Evolutionary conservation across 2,329 filamentous ascomycete genomes (phyloP).

Genomic region (Sordariomycetes sp.): DNA sequence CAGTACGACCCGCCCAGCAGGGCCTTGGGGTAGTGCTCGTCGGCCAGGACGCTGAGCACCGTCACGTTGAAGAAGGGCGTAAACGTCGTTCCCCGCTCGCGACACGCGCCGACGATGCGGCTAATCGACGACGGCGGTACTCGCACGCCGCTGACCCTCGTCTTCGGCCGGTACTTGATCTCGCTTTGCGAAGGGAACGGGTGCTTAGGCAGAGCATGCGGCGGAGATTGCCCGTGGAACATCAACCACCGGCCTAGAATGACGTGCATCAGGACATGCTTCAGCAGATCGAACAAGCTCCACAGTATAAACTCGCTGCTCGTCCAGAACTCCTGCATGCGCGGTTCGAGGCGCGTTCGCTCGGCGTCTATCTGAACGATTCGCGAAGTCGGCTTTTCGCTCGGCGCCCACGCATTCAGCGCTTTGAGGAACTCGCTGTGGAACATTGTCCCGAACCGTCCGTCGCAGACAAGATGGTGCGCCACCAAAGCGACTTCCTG

Average conservation of each 20-base stretch:
- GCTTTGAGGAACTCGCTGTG: conserved; percentile 1
- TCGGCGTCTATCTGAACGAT: background rate
- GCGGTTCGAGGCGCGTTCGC: background rate
- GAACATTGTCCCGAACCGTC: background rate
- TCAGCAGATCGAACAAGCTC: background rate
- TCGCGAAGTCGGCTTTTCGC: background rate
- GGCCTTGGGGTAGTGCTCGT: conserved; percentile 12
- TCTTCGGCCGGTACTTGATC: background rate
- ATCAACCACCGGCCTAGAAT: background rate
- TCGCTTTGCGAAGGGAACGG: background rate
- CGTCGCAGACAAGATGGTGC: background rate
- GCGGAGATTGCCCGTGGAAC: background rate
- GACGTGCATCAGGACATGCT: background rate
- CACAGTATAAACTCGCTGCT: background rate
- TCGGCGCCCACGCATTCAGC: background rate
- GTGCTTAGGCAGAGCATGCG: background rate
- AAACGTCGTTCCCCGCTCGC: conserved; percentile 10
- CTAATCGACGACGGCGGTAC: conserved; percentile 8
- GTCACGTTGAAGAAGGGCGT: conserved; percentile 11
- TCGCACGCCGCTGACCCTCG: conserved; percentile 2
- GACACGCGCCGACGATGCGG: conserved; percentile 8
- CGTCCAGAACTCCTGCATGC: background rate
- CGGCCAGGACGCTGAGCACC: conserved; percentile 7
- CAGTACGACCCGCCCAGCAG: conserved; percentile 9
- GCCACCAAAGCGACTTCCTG: background rate